phyloP scores from a whole-genome alignment of 495 filamentous ascomycete species.

The Annulohypoxylon nitens region DNA sequence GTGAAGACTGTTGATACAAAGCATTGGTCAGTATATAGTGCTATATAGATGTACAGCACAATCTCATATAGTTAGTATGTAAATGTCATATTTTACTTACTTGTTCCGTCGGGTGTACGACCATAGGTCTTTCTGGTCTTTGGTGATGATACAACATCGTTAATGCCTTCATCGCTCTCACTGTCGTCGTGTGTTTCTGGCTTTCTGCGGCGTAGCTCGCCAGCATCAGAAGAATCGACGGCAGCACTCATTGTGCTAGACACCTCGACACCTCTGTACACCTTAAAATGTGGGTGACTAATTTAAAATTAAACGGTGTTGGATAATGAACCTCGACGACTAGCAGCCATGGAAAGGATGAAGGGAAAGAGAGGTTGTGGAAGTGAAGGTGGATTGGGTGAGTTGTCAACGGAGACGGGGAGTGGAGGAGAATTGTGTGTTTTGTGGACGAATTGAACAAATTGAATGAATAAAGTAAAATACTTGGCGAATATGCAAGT shows the following conservation, averaged over 20 bases:
- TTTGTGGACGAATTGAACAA: background rate
- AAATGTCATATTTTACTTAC: slow-evolving; percentile 64
- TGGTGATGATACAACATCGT: slow-evolving; percentile 50
- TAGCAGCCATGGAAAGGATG: slow-evolving; percentile 39
- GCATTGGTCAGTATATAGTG: slow-evolving; percentile 13
- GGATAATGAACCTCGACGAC: slow-evolving; percentile 43
- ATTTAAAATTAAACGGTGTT: slow-evolving; percentile 21
- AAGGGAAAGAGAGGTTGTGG: background rate
- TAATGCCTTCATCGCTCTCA: slow-evolving; percentile 33
- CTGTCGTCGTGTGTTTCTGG: slow-evolving; percentile 12
- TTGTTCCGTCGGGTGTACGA: slow-evolving; percentile 87
- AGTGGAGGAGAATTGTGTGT: slow-evolving; percentile 1
- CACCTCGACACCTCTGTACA: slow-evolving; percentile 1
- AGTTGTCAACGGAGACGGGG: slow-evolving; percentile 14
- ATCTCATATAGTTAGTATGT: slow-evolving; percentile 4
- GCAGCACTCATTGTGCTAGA: slow-evolving; percentile 36
- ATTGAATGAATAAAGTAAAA: slow-evolving; percentile 1
- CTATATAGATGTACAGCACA: background rate
- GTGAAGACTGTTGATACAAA: slow-evolving; percentile 79
- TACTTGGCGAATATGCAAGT: slow-evolving; percentile 27
- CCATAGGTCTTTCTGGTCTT: slow-evolving; percentile 85
- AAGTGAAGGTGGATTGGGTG: background rate
- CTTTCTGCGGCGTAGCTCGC: slow-evolving; percentile 45
- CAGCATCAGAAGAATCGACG: slow-evolving; percentile 28
- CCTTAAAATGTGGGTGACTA: background rate